phyloP scores from a whole-genome alignment of 2,329 filamentous ascomycete species.

The Metarhizium brunneum region DNA sequence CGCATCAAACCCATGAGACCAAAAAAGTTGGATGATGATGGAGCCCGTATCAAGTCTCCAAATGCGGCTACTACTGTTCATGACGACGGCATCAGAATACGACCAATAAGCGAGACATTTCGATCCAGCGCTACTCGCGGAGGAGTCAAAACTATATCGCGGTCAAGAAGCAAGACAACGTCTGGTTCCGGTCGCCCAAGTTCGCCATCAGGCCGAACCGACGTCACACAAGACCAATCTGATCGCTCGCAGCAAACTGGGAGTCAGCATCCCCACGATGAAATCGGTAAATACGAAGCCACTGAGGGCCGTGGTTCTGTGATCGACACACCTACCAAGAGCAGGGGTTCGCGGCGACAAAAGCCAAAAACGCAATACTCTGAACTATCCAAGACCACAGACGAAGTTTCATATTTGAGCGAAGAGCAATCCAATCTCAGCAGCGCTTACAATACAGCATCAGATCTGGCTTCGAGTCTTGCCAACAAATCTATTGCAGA shows the following conservation, averaged over 20 bases:
- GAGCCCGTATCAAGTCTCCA: constrained; percentile 33
- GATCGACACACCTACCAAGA: constrained; percentile 30
- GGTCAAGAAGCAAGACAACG: constrained; percentile 18
- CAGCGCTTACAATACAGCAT: constrained; percentile 16
- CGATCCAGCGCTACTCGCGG: constrained; percentile 13
- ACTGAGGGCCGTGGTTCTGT: constrained; percentile 28
- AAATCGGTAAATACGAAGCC: constrained; percentile 18
- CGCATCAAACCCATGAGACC: constrained; percentile 11
- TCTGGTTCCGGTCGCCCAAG: constrained; percentile 13
- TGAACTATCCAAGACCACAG: constrained; percentile 13
- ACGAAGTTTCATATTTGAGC: constrained; percentile 18
- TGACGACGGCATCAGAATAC: constrained; percentile 22
- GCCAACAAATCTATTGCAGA: constrained; percentile 47
- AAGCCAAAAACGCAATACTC: constrained; percentile 16
- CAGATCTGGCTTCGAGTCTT: constrained; percentile 26
- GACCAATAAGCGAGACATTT: constrained; percentile 18
- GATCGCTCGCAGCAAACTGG: constrained; percentile 10
- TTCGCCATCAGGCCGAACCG: constrained; percentile 17
- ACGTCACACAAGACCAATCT: constrained; percentile 16
- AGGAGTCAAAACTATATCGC: constrained; percentile 8
- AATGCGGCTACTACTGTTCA: background rate
- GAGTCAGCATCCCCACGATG: constrained; percentile 6
- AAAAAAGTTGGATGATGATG: constrained; percentile 22
- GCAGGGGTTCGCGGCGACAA: constrained; percentile 18
- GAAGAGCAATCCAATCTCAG: constrained; percentile 20